Percentiles rank a stretch among this genome's conserved stretches.
Evolutionary conservation across 352 stramenopile species (phyloP).

Genomic region (Phytophthora megakarya): DNA sequence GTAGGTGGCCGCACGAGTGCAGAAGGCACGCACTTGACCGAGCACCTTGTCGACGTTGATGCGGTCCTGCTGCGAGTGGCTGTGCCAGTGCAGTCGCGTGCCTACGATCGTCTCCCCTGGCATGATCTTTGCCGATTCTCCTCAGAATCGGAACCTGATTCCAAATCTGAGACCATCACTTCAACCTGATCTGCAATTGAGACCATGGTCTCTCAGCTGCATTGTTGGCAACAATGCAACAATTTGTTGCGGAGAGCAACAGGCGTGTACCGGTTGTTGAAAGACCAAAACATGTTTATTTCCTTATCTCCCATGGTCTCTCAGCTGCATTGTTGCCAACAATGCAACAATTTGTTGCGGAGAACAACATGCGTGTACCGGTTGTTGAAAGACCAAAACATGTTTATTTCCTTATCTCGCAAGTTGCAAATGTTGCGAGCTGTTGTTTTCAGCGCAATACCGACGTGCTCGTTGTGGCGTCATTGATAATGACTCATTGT

Average conservation of each 20-base stretch:
- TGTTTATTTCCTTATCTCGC: not conserved
- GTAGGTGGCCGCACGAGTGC: conserved; percentile 52
- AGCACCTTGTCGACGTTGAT: conserved; percentile 57
- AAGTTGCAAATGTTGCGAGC: no score
- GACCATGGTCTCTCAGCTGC: no score
- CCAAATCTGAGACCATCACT: conserved; percentile 21
- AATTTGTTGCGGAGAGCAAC: no score
- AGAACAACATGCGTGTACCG: no score
- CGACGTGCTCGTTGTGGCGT: not conserved
- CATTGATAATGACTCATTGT: no score
- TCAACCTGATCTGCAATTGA: conserved; percentile 3
- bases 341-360: no score
- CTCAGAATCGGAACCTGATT: conserved; percentile 12
- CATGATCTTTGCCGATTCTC: conserved; percentile 8
- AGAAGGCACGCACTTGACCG: conserved; percentile 56
- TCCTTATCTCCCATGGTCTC: not conserved
- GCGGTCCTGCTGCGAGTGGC: conserved; percentile 47
- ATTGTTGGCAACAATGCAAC: no score
- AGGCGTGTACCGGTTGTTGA: no score
- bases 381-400: no score
- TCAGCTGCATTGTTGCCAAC: no score
- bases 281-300: conserved; percentile 10
- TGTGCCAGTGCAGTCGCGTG: conserved; percentile 75
- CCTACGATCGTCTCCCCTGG: conserved; percentile 49
- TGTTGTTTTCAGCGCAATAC: not conserved